These are phyloP conservation scores for Mycosphaerella sp. DNA, from an alignment of 2,329 filamentous ascomycete species.

Conservation along the genomic window DNA sequence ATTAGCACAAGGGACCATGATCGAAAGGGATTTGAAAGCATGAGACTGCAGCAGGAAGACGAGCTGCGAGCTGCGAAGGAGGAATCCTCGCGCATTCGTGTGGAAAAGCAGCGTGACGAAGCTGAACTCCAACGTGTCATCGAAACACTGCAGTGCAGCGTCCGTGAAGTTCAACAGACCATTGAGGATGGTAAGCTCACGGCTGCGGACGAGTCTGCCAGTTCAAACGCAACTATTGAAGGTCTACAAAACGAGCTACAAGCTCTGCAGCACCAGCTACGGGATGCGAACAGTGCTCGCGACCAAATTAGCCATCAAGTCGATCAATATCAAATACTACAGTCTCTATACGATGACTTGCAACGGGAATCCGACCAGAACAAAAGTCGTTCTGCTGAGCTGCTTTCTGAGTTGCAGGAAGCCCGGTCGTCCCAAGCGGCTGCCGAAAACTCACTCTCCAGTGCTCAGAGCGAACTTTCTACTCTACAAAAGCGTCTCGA, in stretches of 20 bases:
- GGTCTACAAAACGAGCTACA: slow-evolving; percentile 23
- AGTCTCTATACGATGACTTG: slow-evolving; percentile 3
- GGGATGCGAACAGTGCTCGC: slow-evolving; percentile 12
- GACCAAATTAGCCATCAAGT: slow-evolving; percentile 5
- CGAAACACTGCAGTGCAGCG: slow-evolving; percentile 20
- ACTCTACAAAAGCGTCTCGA: slow-evolving; percentile 22
- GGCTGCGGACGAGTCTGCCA: slow-evolving; percentile 14
- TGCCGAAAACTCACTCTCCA: slow-evolving; percentile 6
- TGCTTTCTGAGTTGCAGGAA: slow-evolving; percentile 11
- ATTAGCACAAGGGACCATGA: slow-evolving; percentile 13
- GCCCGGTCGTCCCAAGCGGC: background rate
- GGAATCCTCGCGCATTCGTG: slow-evolving; percentile 11
- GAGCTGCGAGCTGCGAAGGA: slow-evolving; percentile 13
- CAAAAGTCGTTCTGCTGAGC: slow-evolving; percentile 20
- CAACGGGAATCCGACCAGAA: slow-evolving; percentile 7
- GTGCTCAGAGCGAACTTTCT: slow-evolving; percentile 2
- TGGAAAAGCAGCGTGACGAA: slow-evolving; percentile 19
- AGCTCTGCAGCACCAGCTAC: slow-evolving; percentile 17
- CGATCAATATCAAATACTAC: slow-evolving; percentile 1
- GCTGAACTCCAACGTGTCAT: slow-evolving; percentile 19
- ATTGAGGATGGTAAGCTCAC: slow-evolving; percentile 12
- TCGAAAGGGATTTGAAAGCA: slow-evolving; percentile 11
- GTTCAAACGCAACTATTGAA: slow-evolving; percentile 14
- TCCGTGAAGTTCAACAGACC: slow-evolving; percentile 17
- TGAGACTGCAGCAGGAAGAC: slow-evolving; percentile 13